Percentiles rank a stretch among this genome's conserved stretches.
phyloP scores from a whole-genome alignment of 2,329 filamentous ascomycete species.

The Beauveria bassiana region DNA sequence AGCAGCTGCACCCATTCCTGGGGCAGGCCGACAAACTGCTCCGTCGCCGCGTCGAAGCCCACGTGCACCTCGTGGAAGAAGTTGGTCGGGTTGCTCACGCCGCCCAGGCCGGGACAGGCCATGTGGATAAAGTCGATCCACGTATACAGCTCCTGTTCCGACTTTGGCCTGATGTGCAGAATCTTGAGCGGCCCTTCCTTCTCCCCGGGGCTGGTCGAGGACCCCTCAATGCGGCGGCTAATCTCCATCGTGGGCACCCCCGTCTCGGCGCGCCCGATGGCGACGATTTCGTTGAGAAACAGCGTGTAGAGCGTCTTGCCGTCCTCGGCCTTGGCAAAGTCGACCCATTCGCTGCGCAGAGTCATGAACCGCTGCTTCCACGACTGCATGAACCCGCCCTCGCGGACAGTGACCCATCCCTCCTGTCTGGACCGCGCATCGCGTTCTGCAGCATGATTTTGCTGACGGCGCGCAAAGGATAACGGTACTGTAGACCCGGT shows the following conservation, averaged over 20 bases:
- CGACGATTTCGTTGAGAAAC: slow-evolving; percentile 69
- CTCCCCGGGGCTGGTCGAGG: slow-evolving; percentile 58
- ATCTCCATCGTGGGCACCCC: slow-evolving; percentile 84
- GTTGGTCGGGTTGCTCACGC: slow-evolving; percentile 89
- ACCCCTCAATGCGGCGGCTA: slow-evolving; percentile 57
- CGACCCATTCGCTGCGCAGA: slow-evolving; percentile 74
- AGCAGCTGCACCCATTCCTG: slow-evolving; percentile 22
- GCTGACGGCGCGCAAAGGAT: slow-evolving; percentile 48
- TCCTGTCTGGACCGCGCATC: slow-evolving; percentile 63
- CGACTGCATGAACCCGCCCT: slow-evolving; percentile 66
- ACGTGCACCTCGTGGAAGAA: slow-evolving; percentile 89
- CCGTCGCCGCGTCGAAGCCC: slow-evolving; percentile 81
- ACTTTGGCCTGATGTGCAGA: slow-evolving; percentile 78
- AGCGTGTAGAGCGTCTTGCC: slow-evolving; percentile 73
- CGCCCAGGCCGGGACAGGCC: slow-evolving; percentile 84
- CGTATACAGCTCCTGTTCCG: slow-evolving; percentile 84
- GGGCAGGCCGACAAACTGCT: slow-evolving; percentile 48
- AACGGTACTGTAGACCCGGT: slow-evolving; percentile 60
- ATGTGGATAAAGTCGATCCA: slow-evolving; percentile 95
- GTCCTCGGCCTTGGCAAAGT: slow-evolving; percentile 79
- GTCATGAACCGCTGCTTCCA: slow-evolving; percentile 84
- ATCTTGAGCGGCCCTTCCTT: slow-evolving; percentile 68
- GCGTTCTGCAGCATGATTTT: slow-evolving; percentile 43
- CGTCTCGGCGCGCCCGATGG: slow-evolving; percentile 75
- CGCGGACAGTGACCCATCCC: slow-evolving; percentile 71